Base-by-base conservation (phyloP, 805 yeast genomes). In the Cyberlindnera galapagoensis region DNA sequence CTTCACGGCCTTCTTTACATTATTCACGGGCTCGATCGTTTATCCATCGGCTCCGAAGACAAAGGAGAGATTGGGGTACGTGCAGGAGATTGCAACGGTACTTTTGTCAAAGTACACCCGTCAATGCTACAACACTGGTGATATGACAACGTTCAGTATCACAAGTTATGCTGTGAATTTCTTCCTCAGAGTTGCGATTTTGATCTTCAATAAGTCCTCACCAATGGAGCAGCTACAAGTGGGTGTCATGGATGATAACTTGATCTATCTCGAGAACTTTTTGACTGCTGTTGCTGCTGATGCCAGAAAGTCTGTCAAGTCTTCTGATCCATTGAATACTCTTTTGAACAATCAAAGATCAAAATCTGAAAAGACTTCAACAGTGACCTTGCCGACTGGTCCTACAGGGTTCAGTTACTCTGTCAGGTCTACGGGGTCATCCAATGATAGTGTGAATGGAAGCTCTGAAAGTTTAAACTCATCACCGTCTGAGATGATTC, bases 1-100 rank as follows among this genome's bases (percentile, higher is more conserved):
- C 30, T 43, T 39, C 20, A 42, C 51, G 11, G 43, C 54, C 3
- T 51, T 47, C 37, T 48, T 44, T 33, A 35, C 52, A 4, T 25
- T 51, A 24, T 44, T 51, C 26, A 41, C 47, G 7, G 44, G 51
- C 14, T 24, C 40, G 5, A 21, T 48, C 9, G 56, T 49, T 18
- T 38, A 40, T 28, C 53, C 54, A 9, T 31, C 12, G 4, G 34
- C 46, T 2, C 24, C 25, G 9, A 17, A 22, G 10, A 27, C 42
- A 6, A 38, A 25, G 20, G 26, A 26, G n/a, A 53, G 49, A 22
- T 18, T 51, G 3, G 24, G 29, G 5, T 26, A 48, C 10, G 23
- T 48, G 9, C 18, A 28, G 10, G 24, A 22, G 2, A 35, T 37
- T 8, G 24, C 38, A 4, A 18, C 34, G 6, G 29, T 21, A 5